These are phyloP conservation scores for Ustilago curta DNA, from an alignment of 1,284 basidiomycete genomes.

Conservation along the genomic window DNA sequence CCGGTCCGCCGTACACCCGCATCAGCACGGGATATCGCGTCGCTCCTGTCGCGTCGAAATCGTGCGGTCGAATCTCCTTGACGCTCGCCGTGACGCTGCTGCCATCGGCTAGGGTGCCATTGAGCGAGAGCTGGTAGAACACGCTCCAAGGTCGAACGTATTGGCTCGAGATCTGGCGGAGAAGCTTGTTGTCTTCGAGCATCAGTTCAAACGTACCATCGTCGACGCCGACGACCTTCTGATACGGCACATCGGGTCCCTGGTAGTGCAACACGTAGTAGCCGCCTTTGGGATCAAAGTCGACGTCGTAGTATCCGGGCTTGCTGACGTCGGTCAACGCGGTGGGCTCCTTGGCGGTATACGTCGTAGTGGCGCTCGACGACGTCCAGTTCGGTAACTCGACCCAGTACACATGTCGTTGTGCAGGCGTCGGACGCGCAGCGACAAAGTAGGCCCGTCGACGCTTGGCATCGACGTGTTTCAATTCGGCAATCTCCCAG, in stretches of 20 bases:
- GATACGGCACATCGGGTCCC: conserved; percentile 88
- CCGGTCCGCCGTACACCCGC: conserved; percentile 83
- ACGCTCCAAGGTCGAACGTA: conserved; percentile 81
- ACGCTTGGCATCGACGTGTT: conserved; percentile 78
- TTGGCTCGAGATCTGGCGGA: conserved; percentile 78
- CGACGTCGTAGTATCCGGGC: conserved; percentile 75
- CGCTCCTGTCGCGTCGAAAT: conserved; percentile 90
- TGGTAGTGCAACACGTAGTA: conserved; percentile 85
- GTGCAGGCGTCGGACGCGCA: conserved; percentile 82
- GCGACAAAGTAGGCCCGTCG: conserved; percentile 87
- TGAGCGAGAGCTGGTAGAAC: conserved; percentile 64
- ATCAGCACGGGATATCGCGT: conserved; percentile 86
- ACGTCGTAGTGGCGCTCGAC: conserved; percentile 73
- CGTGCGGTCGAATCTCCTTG: conserved; percentile 87
- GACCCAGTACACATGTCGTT: conserved; percentile 80
- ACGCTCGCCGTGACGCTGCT: conserved; percentile 79
- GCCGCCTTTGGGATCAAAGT: conserved; percentile 65
- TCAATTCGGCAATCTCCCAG: conserved; percentile 87
- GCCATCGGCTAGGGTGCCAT: conserved; percentile 35
- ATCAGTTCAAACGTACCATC: conserved; percentile 73
- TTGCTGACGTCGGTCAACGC: conserved; percentile 78
- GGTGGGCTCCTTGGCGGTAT: conserved; percentile 74
- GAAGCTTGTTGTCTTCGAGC: conserved; percentile 78
- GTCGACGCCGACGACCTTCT: conserved; percentile 80
- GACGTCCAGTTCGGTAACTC: conserved; percentile 51